Percentiles rank a stretch among this genome's conserved stretches.
These are phyloP conservation scores for Eremochloa ophiuroides DNA, from an alignment of 176 grass and related monocot genomes.

Conservation along the genomic window DNA sequence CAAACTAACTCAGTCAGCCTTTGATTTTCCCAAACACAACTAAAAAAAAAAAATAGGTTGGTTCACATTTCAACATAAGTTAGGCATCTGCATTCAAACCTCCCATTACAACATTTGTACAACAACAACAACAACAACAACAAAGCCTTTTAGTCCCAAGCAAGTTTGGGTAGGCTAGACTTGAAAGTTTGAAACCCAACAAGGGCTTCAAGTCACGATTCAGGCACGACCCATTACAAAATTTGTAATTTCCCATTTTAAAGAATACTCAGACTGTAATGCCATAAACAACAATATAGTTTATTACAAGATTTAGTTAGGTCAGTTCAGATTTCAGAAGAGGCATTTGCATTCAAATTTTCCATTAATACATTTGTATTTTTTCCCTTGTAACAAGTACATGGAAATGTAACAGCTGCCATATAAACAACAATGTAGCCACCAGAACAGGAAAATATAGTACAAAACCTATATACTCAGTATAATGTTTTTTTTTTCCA, in stretches of 20 bases:
- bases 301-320: not conserved
- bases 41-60: not conserved
- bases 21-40: not conserved
- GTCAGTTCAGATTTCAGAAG: not conserved
- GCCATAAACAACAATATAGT: not conserved
- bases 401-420: not conserved
- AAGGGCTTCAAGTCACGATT: too few species aligned
- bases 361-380: not conserved
- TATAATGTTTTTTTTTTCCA: not conserved
- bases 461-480: not conserved
- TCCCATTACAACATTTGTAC: too few species aligned
- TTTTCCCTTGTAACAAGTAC: not conserved
- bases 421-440: not conserved
- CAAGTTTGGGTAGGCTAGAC: too few species aligned
- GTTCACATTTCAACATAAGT: constrained; percentile 1
- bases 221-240: too few species aligned
- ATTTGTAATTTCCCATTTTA: not conserved
- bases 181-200: too few species aligned
- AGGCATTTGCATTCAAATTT: not conserved
- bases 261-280: not conserved
- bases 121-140: too few species aligned
- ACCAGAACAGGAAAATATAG: not conserved
- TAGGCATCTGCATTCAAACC: not conserved
- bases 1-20: not conserved
- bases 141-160: too few species aligned